Evolutionary conservation across 148 eudicot species (phyloP), one percentile per base, ranked within the genome.

Genomic region (Nepenthes gracilis): DNA sequence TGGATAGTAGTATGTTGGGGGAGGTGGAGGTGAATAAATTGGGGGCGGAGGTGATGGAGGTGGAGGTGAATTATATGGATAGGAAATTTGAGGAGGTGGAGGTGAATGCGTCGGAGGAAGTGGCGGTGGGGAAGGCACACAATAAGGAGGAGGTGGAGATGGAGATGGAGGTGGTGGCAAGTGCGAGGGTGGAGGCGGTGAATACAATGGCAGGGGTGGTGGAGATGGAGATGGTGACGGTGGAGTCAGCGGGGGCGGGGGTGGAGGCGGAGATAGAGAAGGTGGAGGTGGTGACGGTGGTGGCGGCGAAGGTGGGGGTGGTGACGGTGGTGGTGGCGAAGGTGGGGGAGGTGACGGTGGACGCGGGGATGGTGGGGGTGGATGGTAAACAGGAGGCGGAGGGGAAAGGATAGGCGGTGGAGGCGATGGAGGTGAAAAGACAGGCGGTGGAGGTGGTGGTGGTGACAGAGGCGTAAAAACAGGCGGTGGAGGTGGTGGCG

Each of bases 141-240:
- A 2, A 9, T 5, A 10, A 49, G 53, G 53, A 4, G 53, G 53
- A 9, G 53, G 53, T 9, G 53, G 53, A 2, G 53, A n/a, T 9
- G 53, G 53, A 2, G 53, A 12, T 49, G 53, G 53, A 10, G 53
- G 53, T 49, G 53, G 14, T 3, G 53, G 53, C 5, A 11, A 49
- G 12, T 10, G 53, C 2, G 14, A 49, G 4, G 53, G 53, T 12
- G 53, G 53, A 2, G 53, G 53, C 4, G 53, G 53, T 10, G 53
- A 49, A 1, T 78, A 65, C 0, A 74, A 64, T 0, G 83, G 64
- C 0, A 72, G 61, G 0, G 78, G 60, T 1, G 72, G 58, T 1
- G 78, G 70, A 0, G 84, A 55, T 0, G 82, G 69, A 62, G 85
- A 79, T n/a, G 82, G 73, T 0, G 81, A 58, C 0, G 67, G 67